Conservation (phyloP, 257 asterid species). For the Misopates orontium region DNA sequence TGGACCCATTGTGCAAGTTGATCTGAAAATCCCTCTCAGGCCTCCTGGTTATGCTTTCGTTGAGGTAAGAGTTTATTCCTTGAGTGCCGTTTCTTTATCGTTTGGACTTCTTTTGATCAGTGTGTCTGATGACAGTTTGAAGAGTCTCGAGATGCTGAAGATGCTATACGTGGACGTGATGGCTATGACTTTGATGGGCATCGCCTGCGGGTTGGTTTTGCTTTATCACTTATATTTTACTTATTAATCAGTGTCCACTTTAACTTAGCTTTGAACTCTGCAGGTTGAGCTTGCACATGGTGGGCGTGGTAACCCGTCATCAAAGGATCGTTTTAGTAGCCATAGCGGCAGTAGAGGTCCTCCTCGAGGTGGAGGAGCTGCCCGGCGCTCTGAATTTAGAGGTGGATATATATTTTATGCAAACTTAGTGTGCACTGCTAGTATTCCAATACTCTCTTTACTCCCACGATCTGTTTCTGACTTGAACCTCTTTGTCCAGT, state of each 20-base stretch:
- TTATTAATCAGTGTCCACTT: too few species aligned
- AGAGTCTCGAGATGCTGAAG: constrained; percentile 97
- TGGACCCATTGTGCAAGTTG: constrained; percentile 88
- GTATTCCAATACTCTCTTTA: background rate
- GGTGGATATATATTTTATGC: constrained; percentile 33
- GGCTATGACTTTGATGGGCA: constrained; percentile 98
- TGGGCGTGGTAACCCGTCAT: constrained; percentile 84
- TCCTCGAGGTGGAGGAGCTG: constrained; percentile 71
- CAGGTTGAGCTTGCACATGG: constrained; percentile 93
- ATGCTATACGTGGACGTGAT: constrained; percentile 99
- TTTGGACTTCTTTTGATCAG: background rate
- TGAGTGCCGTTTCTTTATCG: constrained; percentile 3
- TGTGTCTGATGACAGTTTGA: constrained; percentile 60
- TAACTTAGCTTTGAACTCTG: too few species aligned
- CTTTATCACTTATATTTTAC: background rate
- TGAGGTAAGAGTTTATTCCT: constrained; percentile 55
- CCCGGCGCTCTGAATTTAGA: constrained; percentile 88
- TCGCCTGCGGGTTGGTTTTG: constrained; percentile 75
- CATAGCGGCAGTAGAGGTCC: constrained; percentile 66
- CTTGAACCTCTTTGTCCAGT: constrained; percentile 44
- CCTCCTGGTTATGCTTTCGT: constrained; percentile 99
- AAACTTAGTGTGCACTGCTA: too few species aligned
- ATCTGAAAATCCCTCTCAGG: constrained; percentile 90
- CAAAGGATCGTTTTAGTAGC: constrained; percentile 66
- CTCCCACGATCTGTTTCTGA: constrained; percentile 13